Conservation (phyloP, 2,329 filamentous ascomycete genomes). For the Aspergillus texensis region DNA sequence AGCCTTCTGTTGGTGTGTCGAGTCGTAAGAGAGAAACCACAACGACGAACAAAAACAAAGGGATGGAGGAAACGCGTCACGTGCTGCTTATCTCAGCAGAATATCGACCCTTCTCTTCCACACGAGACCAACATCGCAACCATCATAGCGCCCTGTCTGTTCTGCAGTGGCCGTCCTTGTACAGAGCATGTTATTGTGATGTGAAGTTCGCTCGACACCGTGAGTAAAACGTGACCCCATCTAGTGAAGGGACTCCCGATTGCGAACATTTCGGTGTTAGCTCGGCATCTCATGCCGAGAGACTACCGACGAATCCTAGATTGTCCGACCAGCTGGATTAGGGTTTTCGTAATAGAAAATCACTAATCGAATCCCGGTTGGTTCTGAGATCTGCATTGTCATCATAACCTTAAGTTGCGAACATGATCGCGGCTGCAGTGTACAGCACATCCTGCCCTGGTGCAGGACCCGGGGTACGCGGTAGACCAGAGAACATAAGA, state of each 20-base stretch:
- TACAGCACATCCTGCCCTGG: neutral
- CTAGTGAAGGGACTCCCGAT: neutral
- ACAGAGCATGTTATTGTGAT: neutral
- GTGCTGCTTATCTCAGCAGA: too few relatives aligned
- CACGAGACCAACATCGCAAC: too few relatives aligned
- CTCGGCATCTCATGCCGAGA: neutral
- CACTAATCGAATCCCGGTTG: neutral
- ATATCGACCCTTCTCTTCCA: too few relatives aligned
- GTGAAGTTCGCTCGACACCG: neutral
- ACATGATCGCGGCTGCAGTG: neutral
- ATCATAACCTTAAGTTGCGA: neutral
- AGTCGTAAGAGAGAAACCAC: too few relatives aligned
- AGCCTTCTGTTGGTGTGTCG: too few relatives aligned
- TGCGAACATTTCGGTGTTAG: neutral
- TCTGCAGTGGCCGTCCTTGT: neutral
- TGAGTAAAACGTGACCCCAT: neutral
- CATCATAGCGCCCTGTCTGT: neutral
- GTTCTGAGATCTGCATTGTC: neutral
- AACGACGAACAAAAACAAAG: too few relatives aligned
- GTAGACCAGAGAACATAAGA: neutral
- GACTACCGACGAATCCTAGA: neutral
- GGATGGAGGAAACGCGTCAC: too few relatives aligned
- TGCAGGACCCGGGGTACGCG: neutral
- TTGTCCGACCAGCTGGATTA: neutral
- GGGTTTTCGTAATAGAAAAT: neutral